Evolutionary conservation across 176 grass and related monocot species (phyloP), one percentile per base, ranked within the genome.

Genomic region (Aegilops umbellulata): DNA sequence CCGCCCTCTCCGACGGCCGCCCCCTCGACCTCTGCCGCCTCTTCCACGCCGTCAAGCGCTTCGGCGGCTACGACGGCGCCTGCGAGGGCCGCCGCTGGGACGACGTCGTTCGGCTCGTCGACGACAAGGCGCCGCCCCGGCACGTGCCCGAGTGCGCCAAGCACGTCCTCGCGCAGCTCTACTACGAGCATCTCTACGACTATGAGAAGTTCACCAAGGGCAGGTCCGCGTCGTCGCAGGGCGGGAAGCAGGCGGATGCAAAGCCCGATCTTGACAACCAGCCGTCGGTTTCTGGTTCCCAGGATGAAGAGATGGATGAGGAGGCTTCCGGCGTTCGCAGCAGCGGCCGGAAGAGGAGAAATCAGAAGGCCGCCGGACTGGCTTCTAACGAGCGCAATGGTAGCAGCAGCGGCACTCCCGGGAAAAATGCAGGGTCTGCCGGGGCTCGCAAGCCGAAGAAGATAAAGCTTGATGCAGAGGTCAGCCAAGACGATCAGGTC

Each of bases 21-120:
- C 86, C 83, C 8, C 89, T 98, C 53, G 95, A 98, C 85, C 93
- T 98, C 62, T 98, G 93, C 87, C 89, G 88, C 69, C 84, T 98
- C 4, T 98, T 95, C 82, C 92, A 98, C 30, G 91, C 95, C 2
- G 93, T 94, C 19, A 95, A 95, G 84, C 81, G 95, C 15, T 98
- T 92, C 13, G 93, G 95, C 1, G 95, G 93, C 11, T 98, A 95
- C 51, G 86, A 93, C 27, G 83, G 81, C 4, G 86, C 92, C 32
- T 93, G 87, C 47, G 31, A 55, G 23, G 93, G 66, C 12, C 92
- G 87, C 67, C 89, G 80, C 27, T 98, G 95, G 83, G 91, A 53
- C 6, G 93, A 98, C 14, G 93, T 98, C 7, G 88, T 87, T 20
- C 89, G 86, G 14, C 89, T 98, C 16, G 82, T 98, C 5, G 76